phyloP scores from a whole-genome alignment of 164 flowering plant genomes.

The Brasenia schreberi region DNA sequence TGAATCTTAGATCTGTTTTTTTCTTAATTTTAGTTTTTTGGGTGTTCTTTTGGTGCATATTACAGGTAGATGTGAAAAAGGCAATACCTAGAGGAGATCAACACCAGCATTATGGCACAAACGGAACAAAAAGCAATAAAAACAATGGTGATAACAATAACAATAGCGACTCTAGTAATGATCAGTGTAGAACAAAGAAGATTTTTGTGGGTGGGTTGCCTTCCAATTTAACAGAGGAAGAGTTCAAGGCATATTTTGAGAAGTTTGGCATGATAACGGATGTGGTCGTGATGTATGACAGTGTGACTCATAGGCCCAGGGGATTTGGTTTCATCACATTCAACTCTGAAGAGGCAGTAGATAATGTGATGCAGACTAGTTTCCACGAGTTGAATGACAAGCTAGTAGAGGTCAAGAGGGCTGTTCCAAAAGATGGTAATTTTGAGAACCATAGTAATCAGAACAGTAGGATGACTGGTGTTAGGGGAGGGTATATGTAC shows the following conservation, averaged over 20 bases:
- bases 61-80: slow-evolving; percentile 63
- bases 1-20: not conserved
- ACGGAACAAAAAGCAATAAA: slow-evolving; percentile 1
- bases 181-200: slow-evolving; percentile 43
- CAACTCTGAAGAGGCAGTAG: slow-evolving; percentile 60
- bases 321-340: slow-evolving; percentile 75
- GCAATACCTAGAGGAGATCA: slow-evolving; percentile 56
- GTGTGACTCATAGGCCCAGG: slow-evolving; percentile 42
- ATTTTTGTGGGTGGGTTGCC: slow-evolving; percentile 78
- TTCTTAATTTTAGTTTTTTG: not conserved
- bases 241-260: slow-evolving; percentile 49
- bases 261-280: slow-evolving; percentile 50
- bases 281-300: slow-evolving; percentile 66
- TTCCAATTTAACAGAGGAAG: slow-evolving; percentile 40
- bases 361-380: slow-evolving; percentile 33
- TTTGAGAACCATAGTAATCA: not conserved
- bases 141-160: not conserved
- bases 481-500: not conserved
- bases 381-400: slow-evolving; percentile 49
- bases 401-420: slow-evolving; percentile 64
- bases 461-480: not conserved
- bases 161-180: slow-evolving; percentile 1
- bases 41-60: slow-evolving; percentile 4
- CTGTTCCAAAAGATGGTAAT: slow-evolving; percentile 47
- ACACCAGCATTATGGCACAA: slow-evolving; percentile 11